phyloP scores from a whole-genome alignment of 1,139 yeast genomes.

The Pichia cactophila region DNA sequence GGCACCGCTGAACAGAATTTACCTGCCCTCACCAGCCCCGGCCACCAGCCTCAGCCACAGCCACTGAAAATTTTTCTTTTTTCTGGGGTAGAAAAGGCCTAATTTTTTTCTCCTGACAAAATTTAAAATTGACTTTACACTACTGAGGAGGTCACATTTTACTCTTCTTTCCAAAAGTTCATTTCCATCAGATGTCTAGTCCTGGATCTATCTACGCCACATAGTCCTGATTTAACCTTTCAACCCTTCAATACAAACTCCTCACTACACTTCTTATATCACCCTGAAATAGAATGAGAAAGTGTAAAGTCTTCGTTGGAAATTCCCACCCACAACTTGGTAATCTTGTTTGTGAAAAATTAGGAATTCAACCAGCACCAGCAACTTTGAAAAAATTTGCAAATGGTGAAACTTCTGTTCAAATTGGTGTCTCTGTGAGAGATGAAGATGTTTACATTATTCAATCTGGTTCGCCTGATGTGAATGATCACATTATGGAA shows the following conservation, averaged over 20 bases:
- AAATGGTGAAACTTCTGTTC: slow-evolving; percentile 95
- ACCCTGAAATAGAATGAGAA: slow-evolving; percentile 55
- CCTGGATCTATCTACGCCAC: not conserved
- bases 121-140: no score
- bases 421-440: slow-evolving; percentile 88
- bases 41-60: not conserved
- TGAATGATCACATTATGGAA: slow-evolving; percentile 97
- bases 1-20: not conserved
- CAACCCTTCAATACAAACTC: slow-evolving; percentile 2
- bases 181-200: not conserved
- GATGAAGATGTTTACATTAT: slow-evolving; percentile 96
- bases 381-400: slow-evolving; percentile 86
- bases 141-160: not conserved
- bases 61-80: not conserved
- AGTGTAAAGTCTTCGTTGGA: slow-evolving; percentile 94
- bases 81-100: not conserved
- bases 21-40: not conserved
- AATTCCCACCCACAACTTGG: slow-evolving; percentile 95
- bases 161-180: not conserved
- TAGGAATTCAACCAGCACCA: slow-evolving; percentile 95
- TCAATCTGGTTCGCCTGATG: slow-evolving; percentile 82
- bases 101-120: no score
- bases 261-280: not conserved
- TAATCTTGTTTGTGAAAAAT: slow-evolving; percentile 73
- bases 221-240: not conserved